Base-by-base conservation (phyloP, 2,329 filamentous ascomycete genomes). In the Byssoonygena ceratinophila region DNA sequence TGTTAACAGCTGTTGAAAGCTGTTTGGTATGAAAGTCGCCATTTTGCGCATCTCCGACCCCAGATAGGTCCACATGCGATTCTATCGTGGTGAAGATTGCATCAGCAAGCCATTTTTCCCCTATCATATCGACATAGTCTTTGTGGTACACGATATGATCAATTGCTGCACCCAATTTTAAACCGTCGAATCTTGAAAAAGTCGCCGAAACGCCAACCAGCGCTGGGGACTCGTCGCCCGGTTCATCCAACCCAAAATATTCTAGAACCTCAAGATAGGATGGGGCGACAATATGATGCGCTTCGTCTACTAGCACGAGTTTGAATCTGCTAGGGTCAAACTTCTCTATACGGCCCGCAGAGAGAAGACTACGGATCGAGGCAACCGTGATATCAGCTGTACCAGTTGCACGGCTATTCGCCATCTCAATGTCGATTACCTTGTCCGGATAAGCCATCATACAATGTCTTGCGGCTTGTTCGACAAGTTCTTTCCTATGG, bases 71-170 rank as follows among this genome's bases (percentile, higher is more conserved):
- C 27, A 84, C 88, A 14, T 83, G 82, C 0, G 89, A 87, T 58
- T 84, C 77, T 20, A 97, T 90, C 0, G 92, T 97, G 0, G 92
- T 97, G 69, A 98, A 97, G 3, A 91, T 73, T n/a, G 94, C 86
- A 64, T 92, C 81, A 0, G 89, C 84, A 11, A 98, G 77, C 89
- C 90, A 97, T 39, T 92, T 89, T 53, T 94, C 88, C 31, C 83
- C 82, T 55, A 96, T 87, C 83, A 87, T 85, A 57, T 86, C 83
- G 27, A 85, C 74, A 57, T 85, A 88, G 62, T 87, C 82, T 59
- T 89, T 92, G 67, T 97, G 91, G 61, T 95, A 97, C 45, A 96
- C 91, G 56, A 97, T 95, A 63, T 94, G 85, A 61, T 97, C 91
- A 60, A 97, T 92, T 29, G 85, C 90, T 11, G 83, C 76, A 1